Conservation (phyloP, 2,329 filamentous ascomycete species). For the Colletotrichum costaricense region DNA sequence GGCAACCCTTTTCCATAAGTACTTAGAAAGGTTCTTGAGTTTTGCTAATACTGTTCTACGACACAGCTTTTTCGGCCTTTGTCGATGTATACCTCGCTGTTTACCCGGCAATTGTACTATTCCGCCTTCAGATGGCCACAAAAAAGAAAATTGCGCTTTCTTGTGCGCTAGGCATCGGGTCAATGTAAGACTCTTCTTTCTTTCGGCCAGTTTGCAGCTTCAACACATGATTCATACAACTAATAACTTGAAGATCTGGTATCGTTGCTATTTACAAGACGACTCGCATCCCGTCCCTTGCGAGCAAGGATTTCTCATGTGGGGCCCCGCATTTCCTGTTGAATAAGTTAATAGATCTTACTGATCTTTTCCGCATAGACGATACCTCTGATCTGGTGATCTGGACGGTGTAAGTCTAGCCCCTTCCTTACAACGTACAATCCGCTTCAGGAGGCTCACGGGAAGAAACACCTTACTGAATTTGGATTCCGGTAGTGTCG, state of each 20-base stretch:
- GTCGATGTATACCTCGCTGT: conserved; percentile 56
- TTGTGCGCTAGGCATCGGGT: conserved; percentile 51
- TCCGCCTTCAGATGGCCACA: conserved; percentile 48
- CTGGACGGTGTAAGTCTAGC: conserved; percentile 54
- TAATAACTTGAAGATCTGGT: conserved; percentile 32
- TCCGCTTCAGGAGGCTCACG: too few species aligned
- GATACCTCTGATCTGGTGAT: conserved; percentile 55
- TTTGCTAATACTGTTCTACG: too few species aligned
- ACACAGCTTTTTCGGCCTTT: conserved; percentile 46
- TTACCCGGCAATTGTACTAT: conserved; percentile 52
- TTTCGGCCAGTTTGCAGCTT: conserved; percentile 3
- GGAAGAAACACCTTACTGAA: too few species aligned
- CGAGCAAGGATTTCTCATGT: conserved; percentile 40
- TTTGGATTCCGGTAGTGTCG: too few species aligned
- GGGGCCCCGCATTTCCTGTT: background rate
- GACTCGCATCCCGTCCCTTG: conserved; percentile 46
- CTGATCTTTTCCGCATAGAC: conserved; percentile 31
- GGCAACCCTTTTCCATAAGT: too few species aligned
- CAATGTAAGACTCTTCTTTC: conserved; percentile 40
- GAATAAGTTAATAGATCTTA: too few species aligned
- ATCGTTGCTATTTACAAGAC: conserved; percentile 47
- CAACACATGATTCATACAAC: background rate
- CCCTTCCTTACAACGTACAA: too few species aligned
- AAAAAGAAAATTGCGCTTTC: conserved; percentile 54
- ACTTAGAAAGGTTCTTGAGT: too few species aligned